phyloP scores from a whole-genome alignment of 2,329 filamentous ascomycete genomes.

The Penicillium griseofulvum region DNA sequence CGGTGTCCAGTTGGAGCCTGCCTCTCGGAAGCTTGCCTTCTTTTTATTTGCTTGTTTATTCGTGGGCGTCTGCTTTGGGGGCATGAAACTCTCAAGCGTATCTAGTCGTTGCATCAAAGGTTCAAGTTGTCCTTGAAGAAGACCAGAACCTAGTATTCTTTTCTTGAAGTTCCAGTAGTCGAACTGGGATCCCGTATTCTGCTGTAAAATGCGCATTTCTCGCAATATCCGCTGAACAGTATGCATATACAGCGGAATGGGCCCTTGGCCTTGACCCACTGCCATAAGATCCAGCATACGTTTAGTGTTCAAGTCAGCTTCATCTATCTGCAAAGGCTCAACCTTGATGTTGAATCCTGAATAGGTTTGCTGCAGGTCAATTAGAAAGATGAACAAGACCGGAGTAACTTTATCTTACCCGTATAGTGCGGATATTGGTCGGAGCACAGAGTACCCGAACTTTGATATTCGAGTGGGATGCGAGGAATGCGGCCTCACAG shows the following conservation, averaged over 20 bases:
- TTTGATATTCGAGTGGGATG: conserved; percentile 31
- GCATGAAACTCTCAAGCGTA: conserved; percentile 23
- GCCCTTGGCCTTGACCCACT: conserved; percentile 40
- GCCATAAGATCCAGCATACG: conserved; percentile 63
- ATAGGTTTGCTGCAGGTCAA: no score
- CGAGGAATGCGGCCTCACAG: conserved; percentile 57
- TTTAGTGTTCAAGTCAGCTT: conserved; percentile 55
- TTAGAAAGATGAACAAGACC: no score
- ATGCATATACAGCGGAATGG: conserved; percentile 58
- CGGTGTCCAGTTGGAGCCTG: background rate
- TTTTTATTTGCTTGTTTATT: background rate
- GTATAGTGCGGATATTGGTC: background rate
- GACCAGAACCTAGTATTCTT: background rate
- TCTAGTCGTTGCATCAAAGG: conserved; percentile 22
- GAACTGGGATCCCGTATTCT: conserved; percentile 29
- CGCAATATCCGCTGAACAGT: conserved; percentile 57
- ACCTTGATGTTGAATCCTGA: conserved; percentile 44
- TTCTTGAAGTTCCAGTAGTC: conserved; percentile 51
- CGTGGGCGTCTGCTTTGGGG: no score
- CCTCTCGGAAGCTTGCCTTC: background rate
- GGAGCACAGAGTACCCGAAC: conserved; percentile 56
- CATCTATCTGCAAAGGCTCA: conserved; percentile 51
- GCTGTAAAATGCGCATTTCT: conserved; percentile 27
- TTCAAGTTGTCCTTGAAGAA: conserved; percentile 14
- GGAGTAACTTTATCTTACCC: background rate